These are phyloP conservation scores for Trichoderma koningiopsis DNA, from an alignment of 2,329 filamentous ascomycete genomes.

Conservation along the genomic window DNA sequence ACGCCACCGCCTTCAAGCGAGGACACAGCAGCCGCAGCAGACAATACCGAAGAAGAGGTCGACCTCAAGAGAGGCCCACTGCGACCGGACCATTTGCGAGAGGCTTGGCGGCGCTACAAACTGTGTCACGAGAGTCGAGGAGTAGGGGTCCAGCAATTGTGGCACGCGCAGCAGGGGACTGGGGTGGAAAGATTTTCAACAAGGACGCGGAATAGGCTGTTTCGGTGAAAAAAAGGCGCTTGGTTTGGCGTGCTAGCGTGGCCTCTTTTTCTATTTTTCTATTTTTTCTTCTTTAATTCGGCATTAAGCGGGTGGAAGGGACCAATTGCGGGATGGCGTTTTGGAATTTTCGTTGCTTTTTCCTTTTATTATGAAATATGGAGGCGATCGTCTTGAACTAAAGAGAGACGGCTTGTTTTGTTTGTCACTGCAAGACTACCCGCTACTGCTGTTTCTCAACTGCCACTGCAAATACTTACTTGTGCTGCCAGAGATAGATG, in stretches of 20 bases:
- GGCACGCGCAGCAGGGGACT: constrained; percentile 62
- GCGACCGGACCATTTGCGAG: constrained; percentile 72
- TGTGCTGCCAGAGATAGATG: background rate
- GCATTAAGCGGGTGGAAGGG: constrained; percentile 1
- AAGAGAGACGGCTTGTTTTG: background rate
- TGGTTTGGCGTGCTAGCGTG: constrained; percentile 12
- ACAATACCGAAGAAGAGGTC: constrained; percentile 35
- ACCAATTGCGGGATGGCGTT: constrained; percentile 1
- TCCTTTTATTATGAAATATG: background rate
- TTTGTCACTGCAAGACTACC: background rate
- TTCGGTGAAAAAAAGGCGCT: constrained; percentile 46
- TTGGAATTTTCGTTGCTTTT: background rate
- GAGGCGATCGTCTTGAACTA: background rate
- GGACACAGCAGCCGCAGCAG: constrained; percentile 30
- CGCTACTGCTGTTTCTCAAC: background rate
- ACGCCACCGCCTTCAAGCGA: constrained; percentile 43
- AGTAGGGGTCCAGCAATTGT: constrained; percentile 60
- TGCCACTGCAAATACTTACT: background rate
- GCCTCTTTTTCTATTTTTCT: background rate
- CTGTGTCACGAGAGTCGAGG: constrained; percentile 63
- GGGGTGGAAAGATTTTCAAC: constrained; percentile 62
- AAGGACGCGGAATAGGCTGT: constrained; percentile 55
- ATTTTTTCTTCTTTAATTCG: background rate
- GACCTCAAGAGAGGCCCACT: constrained; percentile 57
- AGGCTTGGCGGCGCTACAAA: constrained; percentile 71